A percentile compares a stretch with the other conserved stretches of the same genome.
These are phyloP conservation scores for Mrakiaceae sp. DNA, from an alignment of 1,284 basidiomycete genomes.

Conservation along the genomic window DNA sequence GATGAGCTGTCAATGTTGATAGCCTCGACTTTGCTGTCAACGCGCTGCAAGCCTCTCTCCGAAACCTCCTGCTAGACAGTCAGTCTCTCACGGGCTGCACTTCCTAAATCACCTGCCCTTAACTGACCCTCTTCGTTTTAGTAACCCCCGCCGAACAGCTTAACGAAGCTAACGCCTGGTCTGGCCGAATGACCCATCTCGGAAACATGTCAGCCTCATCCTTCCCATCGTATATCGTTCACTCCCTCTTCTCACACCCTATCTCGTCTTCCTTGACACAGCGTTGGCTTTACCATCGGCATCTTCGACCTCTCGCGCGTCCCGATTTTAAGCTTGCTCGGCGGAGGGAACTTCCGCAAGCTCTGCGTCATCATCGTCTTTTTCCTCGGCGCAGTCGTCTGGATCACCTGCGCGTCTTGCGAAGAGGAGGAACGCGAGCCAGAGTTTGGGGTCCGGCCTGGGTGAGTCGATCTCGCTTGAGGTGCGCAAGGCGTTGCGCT, in stretches of 20 bases:
- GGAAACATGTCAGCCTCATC: conserved; percentile 40
- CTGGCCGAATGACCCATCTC: conserved; percentile 87
- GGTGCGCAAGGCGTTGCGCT: not conserved
- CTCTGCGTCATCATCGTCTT: conserved; percentile 78
- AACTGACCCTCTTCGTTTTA: too few species aligned
- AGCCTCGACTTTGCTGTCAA: conserved; percentile 11
- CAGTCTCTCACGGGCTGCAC: too few species aligned
- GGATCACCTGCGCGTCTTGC: conserved; percentile 72
- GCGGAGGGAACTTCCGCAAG: conserved; percentile 89
- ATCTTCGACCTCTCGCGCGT: conserved; percentile 70
- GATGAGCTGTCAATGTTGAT: too few species aligned
- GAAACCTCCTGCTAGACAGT: conserved; percentile 76
- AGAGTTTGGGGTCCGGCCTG: conserved; percentile 27
- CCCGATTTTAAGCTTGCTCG: conserved; percentile 64
- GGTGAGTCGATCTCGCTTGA: not conserved
- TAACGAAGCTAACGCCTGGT: conserved; percentile 93
- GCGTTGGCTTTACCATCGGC: conserved; percentile 80
- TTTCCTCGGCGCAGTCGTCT: conserved; percentile 68
- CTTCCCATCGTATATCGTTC: not conserved
- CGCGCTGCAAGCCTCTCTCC: conserved; percentile 62
- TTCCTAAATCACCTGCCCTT: too few species aligned
- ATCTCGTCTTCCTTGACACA: conserved; percentile 36
- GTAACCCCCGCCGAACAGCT: conserved; percentile 76
- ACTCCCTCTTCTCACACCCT: not conserved
- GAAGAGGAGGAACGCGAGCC: conserved; percentile 56